phyloP scores from a whole-genome alignment of 2,329 filamentous ascomycete species.

The Xenoacremonium recifei region DNA sequence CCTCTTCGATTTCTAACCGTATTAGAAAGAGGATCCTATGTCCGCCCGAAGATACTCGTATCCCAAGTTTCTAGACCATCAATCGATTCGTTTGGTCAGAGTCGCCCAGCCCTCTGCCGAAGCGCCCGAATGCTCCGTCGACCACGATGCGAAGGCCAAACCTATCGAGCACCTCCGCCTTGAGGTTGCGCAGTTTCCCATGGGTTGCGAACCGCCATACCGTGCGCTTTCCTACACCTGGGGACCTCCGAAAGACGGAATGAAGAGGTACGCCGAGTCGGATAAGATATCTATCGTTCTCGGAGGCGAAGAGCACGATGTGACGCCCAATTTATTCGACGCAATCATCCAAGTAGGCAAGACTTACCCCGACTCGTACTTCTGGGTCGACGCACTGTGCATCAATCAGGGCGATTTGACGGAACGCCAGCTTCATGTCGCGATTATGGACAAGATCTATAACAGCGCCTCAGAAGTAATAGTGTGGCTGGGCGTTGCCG shows the following conservation, averaged over 20 bases:
- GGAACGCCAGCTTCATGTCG: conserved; percentile 11
- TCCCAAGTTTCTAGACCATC: not conserved
- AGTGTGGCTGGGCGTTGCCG: conserved; percentile 11
- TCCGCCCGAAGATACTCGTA: not conserved
- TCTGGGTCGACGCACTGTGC: conserved; percentile 16
- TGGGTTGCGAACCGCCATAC: not conserved
- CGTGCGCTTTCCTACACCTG: not conserved
- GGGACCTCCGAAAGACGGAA: not conserved
- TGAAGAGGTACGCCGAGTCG: not conserved
- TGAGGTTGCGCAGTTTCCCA: not conserved
- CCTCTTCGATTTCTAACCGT: not conserved
- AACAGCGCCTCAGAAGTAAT: conserved; percentile 7
- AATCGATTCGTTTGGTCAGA: not conserved
- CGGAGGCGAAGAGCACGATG: not conserved
- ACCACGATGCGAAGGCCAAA: not conserved
- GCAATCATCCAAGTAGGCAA: conserved; percentile 3
- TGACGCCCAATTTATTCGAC: conserved; percentile 1
- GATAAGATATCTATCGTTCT: not conserved
- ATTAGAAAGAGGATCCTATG: not conserved
- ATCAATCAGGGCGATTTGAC: conserved; percentile 14
- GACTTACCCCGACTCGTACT: not conserved
- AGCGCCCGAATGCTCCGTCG: not conserved
- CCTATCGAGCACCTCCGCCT: not conserved
- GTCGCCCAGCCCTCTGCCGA: not conserved
- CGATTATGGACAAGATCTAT: conserved; percentile 16